phyloP scores from a whole-genome alignment of 768 basidiomycete species.

The Lactarius hengduanensis region DNA sequence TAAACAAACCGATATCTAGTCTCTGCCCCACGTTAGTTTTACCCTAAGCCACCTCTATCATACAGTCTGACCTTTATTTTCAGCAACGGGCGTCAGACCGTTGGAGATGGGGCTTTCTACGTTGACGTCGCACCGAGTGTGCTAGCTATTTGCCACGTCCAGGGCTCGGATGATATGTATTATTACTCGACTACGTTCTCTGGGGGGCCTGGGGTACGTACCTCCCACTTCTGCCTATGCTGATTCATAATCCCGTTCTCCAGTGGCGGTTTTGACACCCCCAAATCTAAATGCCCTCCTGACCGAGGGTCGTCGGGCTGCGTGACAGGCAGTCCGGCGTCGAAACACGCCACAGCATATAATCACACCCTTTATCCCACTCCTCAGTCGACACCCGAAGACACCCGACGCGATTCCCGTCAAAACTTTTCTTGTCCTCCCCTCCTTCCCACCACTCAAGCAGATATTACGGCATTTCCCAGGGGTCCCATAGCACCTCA shows the following conservation, averaged over 20 bases:
- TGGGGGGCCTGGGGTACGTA: constrained; percentile 80
- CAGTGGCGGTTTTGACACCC: constrained; percentile 96
- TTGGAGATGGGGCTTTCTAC: constrained; percentile 93
- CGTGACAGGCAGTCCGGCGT: constrained; percentile 93
- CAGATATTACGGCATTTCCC: constrained; percentile 24
- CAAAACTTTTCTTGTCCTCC: constrained; percentile 38
- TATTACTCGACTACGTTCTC: constrained; percentile 93
- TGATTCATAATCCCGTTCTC: background rate
- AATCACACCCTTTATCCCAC: constrained; percentile 27
- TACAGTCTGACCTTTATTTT: background rate
- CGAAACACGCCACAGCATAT: constrained; percentile 37
- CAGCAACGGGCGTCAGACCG: constrained; percentile 94
- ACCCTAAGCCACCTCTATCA: background rate
- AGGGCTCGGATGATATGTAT: constrained; percentile 80
- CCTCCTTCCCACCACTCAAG: constrained; percentile 30
- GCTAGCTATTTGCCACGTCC: constrained; percentile 81
- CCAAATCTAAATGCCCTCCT: constrained; percentile 90
- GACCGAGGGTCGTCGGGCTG: constrained; percentile 92
- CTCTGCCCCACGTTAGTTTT: constrained; percentile 84
- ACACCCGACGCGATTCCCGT: constrained; percentile 35
- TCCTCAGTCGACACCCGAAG: constrained; percentile 43
- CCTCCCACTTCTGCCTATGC: background rate
- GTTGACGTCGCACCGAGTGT: constrained; percentile 71
- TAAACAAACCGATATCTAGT: constrained; percentile 81
- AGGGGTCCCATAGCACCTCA: constrained; percentile 29